Percentiles rank a stretch among this genome's conserved stretches.
phyloP scores from a whole-genome alignment of 1,284 basidiomycete genomes.

The Fomitopsis palustris region DNA sequence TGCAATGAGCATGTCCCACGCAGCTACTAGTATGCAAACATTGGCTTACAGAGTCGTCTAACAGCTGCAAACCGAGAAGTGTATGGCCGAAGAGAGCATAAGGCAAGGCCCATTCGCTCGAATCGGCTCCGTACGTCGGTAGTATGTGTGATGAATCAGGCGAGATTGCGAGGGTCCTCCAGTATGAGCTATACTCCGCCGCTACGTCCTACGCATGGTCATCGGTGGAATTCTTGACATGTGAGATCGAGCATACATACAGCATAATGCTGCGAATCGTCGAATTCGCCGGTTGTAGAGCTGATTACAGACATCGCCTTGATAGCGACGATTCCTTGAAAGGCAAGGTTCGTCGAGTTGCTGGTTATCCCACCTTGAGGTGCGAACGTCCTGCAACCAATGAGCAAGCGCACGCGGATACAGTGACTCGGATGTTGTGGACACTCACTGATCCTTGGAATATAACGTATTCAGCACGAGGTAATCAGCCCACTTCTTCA shows the following conservation, averaged over 20 bases:
- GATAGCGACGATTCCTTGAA: slow-evolving; percentile 70
- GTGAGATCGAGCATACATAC: not conserved
- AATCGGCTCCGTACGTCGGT: not conserved
- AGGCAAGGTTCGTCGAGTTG: slow-evolving; percentile 73
- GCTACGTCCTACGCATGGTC: not conserved
- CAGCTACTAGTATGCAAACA: not conserved
- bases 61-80: not conserved
- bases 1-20: not conserved
- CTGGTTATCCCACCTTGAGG: slow-evolving; percentile 34
- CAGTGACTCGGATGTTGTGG: not conserved
- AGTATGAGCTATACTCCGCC: not conserved
- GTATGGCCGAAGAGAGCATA: not conserved
- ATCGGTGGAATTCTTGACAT: not conserved
- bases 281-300: slow-evolving; percentile 4
- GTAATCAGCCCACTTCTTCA: slow-evolving; percentile 66
- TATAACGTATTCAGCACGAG: slow-evolving; percentile 58
- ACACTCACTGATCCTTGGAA: slow-evolving; percentile 43
- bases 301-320: slow-evolving; percentile 61
- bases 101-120: not conserved
- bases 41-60: not conserved
- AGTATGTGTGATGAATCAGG: not conserved
- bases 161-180: not conserved
- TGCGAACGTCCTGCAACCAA: slow-evolving; percentile 61
- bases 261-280: not conserved
- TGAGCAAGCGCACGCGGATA: slow-evolving; percentile 23